These are phyloP conservation scores for Fusarium hainanense DNA, from an alignment of 2,329 filamentous ascomycete species.

Conservation along the genomic window DNA sequence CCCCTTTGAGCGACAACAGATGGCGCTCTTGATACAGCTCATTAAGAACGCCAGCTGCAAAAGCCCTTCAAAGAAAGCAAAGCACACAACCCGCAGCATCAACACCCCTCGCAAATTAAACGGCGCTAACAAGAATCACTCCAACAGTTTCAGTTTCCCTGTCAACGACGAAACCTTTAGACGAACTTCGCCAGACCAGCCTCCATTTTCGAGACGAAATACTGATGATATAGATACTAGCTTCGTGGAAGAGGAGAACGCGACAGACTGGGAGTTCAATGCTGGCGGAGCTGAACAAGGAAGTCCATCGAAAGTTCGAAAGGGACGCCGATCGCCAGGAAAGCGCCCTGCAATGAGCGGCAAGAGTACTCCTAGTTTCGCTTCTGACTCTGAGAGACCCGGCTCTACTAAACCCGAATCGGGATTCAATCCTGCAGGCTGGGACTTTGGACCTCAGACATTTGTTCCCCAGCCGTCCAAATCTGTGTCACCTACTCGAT, in stretches of 20 bases:
- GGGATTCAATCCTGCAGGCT: constrained; percentile 63
- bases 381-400: constrained; percentile 38
- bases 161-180: constrained; percentile 57
- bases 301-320: constrained; percentile 48
- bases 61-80: constrained; percentile 30
- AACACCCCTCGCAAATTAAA: constrained; percentile 14
- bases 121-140: constrained; percentile 49
- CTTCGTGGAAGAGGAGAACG: constrained; percentile 63
- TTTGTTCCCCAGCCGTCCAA: constrained; percentile 61
- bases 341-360: constrained; percentile 44
- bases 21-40: constrained; percentile 51
- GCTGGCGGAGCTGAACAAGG: constrained; percentile 56
- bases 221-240: constrained; percentile 71
- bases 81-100: constrained; percentile 1
- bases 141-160: constrained; percentile 63
- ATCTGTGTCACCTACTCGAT: constrained; percentile 59
- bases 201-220: constrained; percentile 61
- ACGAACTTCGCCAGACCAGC: constrained; percentile 50
- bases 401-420: constrained; percentile 46
- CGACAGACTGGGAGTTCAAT: constrained; percentile 62
- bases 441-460: constrained; percentile 66
- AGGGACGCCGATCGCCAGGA: constrained; percentile 55
- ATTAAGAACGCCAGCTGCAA: constrained; percentile 48
- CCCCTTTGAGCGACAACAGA: constrained; percentile 57
- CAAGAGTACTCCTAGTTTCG: constrained; percentile 39